phyloP scores from a whole-genome alignment of 192 early-diverging fungal species.

The Coemansia sp. region DNA sequence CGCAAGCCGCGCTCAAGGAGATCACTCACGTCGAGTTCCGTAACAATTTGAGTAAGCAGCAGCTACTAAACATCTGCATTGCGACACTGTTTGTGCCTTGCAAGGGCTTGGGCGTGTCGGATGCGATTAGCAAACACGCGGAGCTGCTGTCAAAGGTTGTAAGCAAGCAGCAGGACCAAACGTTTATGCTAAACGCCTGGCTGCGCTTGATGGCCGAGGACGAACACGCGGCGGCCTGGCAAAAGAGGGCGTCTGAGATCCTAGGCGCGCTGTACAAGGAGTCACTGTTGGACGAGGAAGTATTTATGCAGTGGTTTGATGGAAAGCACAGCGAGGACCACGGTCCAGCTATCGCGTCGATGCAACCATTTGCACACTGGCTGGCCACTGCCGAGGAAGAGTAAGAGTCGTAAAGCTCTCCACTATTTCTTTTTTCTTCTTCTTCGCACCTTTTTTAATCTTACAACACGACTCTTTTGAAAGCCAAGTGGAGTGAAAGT shows the following conservation, averaged over 20 bases:
- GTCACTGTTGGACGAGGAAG: slow-evolving; percentile 82
- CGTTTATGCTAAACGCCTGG: slow-evolving; percentile 54
- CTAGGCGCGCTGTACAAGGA: slow-evolving; percentile 71
- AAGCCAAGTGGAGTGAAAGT: neutral
- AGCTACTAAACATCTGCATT: slow-evolving; percentile 70
- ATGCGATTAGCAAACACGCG: slow-evolving; percentile 16
- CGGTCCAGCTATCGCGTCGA: slow-evolving; percentile 53
- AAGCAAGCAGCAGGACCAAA: slow-evolving; percentile 43
- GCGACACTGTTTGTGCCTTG: slow-evolving; percentile 52
- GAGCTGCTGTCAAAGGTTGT: slow-evolving; percentile 44
- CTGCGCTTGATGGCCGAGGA: slow-evolving; percentile 35
- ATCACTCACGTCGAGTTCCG: slow-evolving; percentile 84
- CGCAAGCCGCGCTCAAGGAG: slow-evolving; percentile 72
- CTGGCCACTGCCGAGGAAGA: slow-evolving; percentile 83
- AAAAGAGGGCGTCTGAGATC: slow-evolving; percentile 62
- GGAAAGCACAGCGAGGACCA: slow-evolving; percentile 42
- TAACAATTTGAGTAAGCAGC: slow-evolving; percentile 76
- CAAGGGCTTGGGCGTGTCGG: slow-evolving; percentile 31
- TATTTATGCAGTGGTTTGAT: slow-evolving; percentile 65
- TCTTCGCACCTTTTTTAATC: neutral
- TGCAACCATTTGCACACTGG: slow-evolving; percentile 81
- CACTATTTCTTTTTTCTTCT: neutral
- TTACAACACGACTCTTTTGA: neutral
- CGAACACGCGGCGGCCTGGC: slow-evolving; percentile 37
- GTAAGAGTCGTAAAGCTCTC: slow-evolving; percentile 28